Evolutionary conservation across 23 red algal species (phyloP).

Genomic region (Gracilaria domingensis): DNA sequence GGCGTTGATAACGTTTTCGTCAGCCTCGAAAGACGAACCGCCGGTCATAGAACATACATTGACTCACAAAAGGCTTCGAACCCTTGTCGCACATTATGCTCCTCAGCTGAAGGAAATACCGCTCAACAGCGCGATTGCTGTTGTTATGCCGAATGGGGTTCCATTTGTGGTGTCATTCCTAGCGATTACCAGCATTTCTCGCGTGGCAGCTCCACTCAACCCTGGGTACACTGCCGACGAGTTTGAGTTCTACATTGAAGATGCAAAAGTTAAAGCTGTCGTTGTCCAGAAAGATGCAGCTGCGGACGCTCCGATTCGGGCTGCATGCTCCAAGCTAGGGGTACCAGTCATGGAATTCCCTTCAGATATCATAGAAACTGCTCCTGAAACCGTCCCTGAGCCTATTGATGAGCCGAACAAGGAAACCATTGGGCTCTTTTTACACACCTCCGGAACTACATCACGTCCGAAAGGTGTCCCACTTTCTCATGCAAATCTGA

Average conservation of each 20-base stretch:
- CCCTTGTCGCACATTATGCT: slow-evolving; percentile 24
- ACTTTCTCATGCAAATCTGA: slow-evolving; percentile 83
- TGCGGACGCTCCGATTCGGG: slow-evolving; percentile 48
- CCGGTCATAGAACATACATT: slow-evolving; percentile 16
- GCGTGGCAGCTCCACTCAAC: slow-evolving; percentile 83
- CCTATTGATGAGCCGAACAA: background rate
- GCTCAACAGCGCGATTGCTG: slow-evolving; percentile 30
- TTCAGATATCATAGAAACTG: slow-evolving; percentile 20
- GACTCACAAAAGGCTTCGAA: slow-evolving; percentile 47
- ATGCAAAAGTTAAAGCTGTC: slow-evolving; percentile 68
- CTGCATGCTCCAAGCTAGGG: slow-evolving; percentile 28
- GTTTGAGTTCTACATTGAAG: slow-evolving; percentile 88
- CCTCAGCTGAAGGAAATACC: background rate
- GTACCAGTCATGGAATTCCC: slow-evolving; percentile 51
- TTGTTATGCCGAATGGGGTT: slow-evolving; percentile 76
- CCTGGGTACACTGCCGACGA: slow-evolving; percentile 86
- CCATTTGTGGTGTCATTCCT: slow-evolving; percentile 81
- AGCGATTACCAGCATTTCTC: slow-evolving; percentile 65
- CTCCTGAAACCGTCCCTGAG: slow-evolving; percentile 18
- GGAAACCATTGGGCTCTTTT: slow-evolving; percentile 72
- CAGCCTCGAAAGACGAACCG: slow-evolving; percentile 3
- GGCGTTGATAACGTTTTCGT: slow-evolving; percentile 43
- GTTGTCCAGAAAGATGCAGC: slow-evolving; percentile 37
- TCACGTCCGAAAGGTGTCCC: slow-evolving; percentile 91
- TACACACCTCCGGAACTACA: slow-evolving; percentile 93